Evolutionary conservation across 306 rosid species (phyloP).

Genomic region (Canavalia ensiformis): DNA sequence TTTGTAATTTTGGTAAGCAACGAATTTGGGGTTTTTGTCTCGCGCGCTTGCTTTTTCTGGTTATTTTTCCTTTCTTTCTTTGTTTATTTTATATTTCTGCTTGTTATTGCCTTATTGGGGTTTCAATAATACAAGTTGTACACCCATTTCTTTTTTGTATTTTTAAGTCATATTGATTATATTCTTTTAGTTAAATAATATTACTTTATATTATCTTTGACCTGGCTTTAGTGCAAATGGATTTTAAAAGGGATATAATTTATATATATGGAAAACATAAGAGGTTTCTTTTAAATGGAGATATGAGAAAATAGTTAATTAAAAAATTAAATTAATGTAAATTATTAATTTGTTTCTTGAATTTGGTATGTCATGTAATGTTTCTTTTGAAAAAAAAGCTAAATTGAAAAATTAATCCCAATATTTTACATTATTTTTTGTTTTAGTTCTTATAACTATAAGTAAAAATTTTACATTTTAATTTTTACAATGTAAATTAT

Average conservation of each 20-base stretch:
- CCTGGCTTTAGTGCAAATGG: background rate
- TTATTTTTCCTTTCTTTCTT: background rate
- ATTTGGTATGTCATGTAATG: no score
- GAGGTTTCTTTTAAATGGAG: background rate
- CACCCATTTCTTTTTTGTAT: background rate
- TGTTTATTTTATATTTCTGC: background rate
- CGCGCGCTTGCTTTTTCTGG: conserved; percentile 23
- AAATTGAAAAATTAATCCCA: no score
- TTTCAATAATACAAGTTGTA: background rate
- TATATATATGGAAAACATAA: no score
- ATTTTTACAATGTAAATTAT: no score
- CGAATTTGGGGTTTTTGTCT: conserved; percentile 31
- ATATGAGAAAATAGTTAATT: no score
- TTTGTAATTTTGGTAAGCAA: conserved; percentile 39
- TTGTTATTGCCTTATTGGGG: background rate
- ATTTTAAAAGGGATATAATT: background rate
- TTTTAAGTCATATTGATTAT: background rate
- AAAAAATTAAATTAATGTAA: no score
- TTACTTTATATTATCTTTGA: background rate
- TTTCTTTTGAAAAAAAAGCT: no score
- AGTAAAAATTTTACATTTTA: no score
- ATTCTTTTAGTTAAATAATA: background rate
- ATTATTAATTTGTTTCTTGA: no score
- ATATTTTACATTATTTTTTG: no score
- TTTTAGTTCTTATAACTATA: no score